Conservation (phyloP, 2,329 filamentous ascomycete species). For the Hypoxylon sp. region DNA sequence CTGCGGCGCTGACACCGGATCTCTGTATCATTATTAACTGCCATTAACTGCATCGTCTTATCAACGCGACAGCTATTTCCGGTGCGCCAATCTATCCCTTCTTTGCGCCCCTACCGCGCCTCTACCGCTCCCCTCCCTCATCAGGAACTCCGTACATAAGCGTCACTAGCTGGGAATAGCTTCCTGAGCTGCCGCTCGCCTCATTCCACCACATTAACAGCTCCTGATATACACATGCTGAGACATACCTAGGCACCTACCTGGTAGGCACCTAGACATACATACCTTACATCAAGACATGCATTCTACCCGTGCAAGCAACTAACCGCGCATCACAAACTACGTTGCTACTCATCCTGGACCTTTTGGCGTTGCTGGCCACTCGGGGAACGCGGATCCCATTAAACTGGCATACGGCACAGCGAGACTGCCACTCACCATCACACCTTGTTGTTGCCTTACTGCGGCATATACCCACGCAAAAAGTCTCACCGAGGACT, state of each 20-base stretch:
- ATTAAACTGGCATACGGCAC: conserved; percentile 37
- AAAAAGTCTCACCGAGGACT: conserved; percentile 44
- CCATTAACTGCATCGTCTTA: conserved; percentile 30
- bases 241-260: conserved; percentile 22
- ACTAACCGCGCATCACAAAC: conserved; percentile 29
- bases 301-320: conserved; percentile 32
- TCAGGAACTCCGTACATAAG: conserved; percentile 43
- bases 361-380: conserved; percentile 42
- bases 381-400: conserved; percentile 49
- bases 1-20: conserved; percentile 8
- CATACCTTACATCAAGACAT: conserved; percentile 29
- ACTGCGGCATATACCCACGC: conserved; percentile 34
- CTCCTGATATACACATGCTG: conserved; percentile 31
- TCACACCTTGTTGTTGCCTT: conserved; percentile 34
- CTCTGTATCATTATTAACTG: conserved; percentile 24
- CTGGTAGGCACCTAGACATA: background rate
- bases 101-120: conserved; percentile 30
- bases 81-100: conserved; percentile 34
- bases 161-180: conserved; percentile 42
- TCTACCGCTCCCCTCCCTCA: conserved; percentile 20
- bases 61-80: conserved; percentile 25
- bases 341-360: conserved; percentile 44
- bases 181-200: conserved; percentile 45
- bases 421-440: conserved; percentile 35
- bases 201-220: conserved; percentile 36